Evolutionary conservation across 2,329 filamentous ascomycete genomes (phyloP).

Genomic region (Cordyceps pruinosa): DNA sequence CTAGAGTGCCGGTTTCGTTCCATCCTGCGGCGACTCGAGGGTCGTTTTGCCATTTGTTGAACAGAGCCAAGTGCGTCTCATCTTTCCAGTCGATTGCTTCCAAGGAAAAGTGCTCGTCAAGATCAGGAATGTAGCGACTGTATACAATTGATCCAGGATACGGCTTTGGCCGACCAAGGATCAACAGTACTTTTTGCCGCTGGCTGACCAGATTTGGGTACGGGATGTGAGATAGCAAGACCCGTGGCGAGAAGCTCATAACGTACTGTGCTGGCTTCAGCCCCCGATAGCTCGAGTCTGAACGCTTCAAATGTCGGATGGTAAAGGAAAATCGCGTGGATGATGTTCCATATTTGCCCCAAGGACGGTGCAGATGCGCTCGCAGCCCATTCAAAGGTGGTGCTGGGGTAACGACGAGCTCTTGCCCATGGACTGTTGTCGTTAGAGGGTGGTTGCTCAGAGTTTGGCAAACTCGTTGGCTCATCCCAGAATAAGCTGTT

Average conservation of each 20-base stretch:
- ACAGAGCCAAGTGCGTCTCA: conserved; percentile 55
- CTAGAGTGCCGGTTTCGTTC: conserved; percentile 68
- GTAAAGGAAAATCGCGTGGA: conserved; percentile 41
- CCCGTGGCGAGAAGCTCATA: conserved; percentile 21
- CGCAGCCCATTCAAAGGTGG: conserved; percentile 34
- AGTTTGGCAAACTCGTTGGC: conserved; percentile 30
- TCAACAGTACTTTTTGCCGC: conserved; percentile 14
- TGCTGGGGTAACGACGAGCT: conserved; percentile 40
- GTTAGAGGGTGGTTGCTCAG: conserved; percentile 33
- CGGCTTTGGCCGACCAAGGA: conserved; percentile 56
- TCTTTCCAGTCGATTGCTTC: conserved; percentile 59
- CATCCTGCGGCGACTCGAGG: conserved; percentile 68
- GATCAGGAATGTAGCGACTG: conserved; percentile 67
- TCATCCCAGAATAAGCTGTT: conserved; percentile 29
- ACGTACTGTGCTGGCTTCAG: conserved; percentile 18
- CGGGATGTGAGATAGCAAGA: conserved; percentile 15
- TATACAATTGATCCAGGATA: conserved; percentile 60
- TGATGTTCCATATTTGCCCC: conserved; percentile 42
- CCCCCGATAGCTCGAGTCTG: conserved; percentile 32
- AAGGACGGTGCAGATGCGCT: conserved; percentile 30
- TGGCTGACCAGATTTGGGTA: conserved; percentile 25
- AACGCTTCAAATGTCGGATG: conserved; percentile 35
- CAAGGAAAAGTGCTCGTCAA: conserved; percentile 68
- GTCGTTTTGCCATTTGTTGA: conserved; percentile 75
- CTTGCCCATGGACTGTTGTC: conserved; percentile 47